Percentiles rank a stretch among this genome's conserved stretches.
These are phyloP conservation scores for Rhododendron ovatum DNA, from an alignment of 148 eudicot species.

Conservation along the genomic window DNA sequence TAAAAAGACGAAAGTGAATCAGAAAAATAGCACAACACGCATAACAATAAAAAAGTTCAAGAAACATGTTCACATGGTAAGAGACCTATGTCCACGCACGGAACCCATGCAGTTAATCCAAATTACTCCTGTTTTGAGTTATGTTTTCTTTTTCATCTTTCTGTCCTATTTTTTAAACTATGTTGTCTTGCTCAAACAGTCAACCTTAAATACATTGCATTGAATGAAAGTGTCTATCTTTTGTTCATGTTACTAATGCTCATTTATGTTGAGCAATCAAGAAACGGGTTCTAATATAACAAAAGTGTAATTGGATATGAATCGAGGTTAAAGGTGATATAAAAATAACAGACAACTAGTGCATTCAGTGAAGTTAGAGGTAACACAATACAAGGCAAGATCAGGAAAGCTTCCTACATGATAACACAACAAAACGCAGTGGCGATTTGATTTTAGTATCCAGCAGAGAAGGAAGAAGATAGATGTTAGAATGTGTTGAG, in stretches of 20 bases:
- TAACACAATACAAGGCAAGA: not conserved
- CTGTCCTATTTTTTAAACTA: not conserved
- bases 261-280: conserved; percentile 1
- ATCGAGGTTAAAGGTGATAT: not conserved
- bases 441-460: not conserved
- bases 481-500: not conserved
- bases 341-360: not conserved
- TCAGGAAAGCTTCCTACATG: not conserved
- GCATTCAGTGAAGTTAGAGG: not conserved
- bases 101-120: not conserved
- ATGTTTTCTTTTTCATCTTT: not conserved
- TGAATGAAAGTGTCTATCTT: not conserved
- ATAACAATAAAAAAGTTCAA: not conserved
- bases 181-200: not conserved
- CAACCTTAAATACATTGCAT: not conserved
- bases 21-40: not conserved
- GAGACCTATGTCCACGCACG: not conserved
- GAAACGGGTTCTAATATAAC: not conserved
- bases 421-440: not conserved
- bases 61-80: not conserved
- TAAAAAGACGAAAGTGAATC: not conserved
- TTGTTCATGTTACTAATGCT: not conserved
- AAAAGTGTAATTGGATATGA: not conserved
- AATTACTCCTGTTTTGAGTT: not conserved
- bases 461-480: not conserved